Conservation (phyloP, 192 early-diverging fungal genomes). For the Coemansia erecta region DNA sequence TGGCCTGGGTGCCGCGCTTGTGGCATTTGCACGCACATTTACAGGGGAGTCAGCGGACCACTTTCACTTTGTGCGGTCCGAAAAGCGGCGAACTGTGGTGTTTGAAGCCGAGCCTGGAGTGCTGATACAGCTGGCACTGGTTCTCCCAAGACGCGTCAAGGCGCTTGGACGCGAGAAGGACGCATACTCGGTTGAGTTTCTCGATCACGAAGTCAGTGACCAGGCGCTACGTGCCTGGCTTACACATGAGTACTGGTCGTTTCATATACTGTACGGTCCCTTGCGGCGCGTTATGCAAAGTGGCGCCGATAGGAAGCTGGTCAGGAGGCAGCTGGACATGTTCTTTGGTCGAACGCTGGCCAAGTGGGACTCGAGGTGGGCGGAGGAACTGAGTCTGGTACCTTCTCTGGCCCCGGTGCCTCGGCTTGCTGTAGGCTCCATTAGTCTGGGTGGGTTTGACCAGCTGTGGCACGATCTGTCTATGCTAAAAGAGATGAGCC, state of each 20-base stretch:
- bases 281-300: background rate
- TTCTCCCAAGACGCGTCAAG: conserved; percentile 32
- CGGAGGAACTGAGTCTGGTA: conserved; percentile 33
- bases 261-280: conserved; percentile 27
- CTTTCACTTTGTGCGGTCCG: conserved; percentile 40
- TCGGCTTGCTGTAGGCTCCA: conserved; percentile 27
- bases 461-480: conserved; percentile 43
- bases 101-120: conserved; percentile 39
- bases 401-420: conserved; percentile 29
- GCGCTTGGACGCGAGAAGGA: conserved; percentile 41
- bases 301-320: background rate
- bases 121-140: conserved; percentile 30
- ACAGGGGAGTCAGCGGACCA: background rate
- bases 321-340: conserved; percentile 32
- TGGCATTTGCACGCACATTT: conserved; percentile 60
- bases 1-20: conserved; percentile 69
- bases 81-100: conserved; percentile 42
- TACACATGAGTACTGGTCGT: conserved; percentile 34
- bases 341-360: conserved; percentile 43
- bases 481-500: conserved; percentile 11
- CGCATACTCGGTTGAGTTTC: conserved; percentile 43
- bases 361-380: conserved; percentile 40
- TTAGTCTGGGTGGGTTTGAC: conserved; percentile 45
- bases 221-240: conserved; percentile 31
- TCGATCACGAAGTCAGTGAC: conserved; percentile 33